Evolutionary conservation across 495 filamentous ascomycete genomes (phyloP).

Genomic region (Niebla homalea): DNA sequence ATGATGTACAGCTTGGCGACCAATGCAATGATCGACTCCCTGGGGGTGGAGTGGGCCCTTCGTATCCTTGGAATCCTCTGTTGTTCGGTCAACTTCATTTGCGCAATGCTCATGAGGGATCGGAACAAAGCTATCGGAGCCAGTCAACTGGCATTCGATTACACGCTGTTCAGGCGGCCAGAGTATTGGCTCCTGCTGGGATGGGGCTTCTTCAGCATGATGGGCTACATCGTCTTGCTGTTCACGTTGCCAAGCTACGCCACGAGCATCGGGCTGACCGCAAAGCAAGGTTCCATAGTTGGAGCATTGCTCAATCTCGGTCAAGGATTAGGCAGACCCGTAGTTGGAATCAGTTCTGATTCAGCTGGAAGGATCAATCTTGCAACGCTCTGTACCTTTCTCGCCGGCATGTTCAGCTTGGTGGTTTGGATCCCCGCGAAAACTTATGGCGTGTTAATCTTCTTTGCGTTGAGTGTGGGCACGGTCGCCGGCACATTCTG

Average conservation of each 20-base stretch:
- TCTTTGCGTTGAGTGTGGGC: constrained; percentile 52
- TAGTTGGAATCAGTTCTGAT: constrained; percentile 58
- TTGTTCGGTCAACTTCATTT: constrained; percentile 45
- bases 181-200: constrained; percentile 45
- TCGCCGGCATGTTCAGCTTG: constrained; percentile 46
- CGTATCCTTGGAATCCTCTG: constrained; percentile 50
- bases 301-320: constrained; percentile 57
- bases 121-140: constrained; percentile 47
- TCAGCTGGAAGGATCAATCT: constrained; percentile 53
- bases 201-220: constrained; percentile 52
- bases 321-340: constrained; percentile 49
- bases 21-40: constrained; percentile 33
- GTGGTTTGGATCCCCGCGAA: constrained; percentile 58
- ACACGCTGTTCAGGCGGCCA: constrained; percentile 35
- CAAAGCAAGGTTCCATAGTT: constrained; percentile 49
- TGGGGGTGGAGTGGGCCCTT: constrained; percentile 53
- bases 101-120: constrained; percentile 45
- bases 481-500: constrained; percentile 58
- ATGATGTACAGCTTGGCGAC: constrained; percentile 35
- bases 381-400: constrained; percentile 43
- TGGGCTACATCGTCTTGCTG: constrained; percentile 59
- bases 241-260: constrained; percentile 65
- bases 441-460: constrained; percentile 44
- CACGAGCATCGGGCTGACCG: constrained; percentile 43
- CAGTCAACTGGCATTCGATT: constrained; percentile 43